Evolutionary conservation across 176 grass and related monocot species (phyloP).

Genomic region (Cocos nucifera): DNA sequence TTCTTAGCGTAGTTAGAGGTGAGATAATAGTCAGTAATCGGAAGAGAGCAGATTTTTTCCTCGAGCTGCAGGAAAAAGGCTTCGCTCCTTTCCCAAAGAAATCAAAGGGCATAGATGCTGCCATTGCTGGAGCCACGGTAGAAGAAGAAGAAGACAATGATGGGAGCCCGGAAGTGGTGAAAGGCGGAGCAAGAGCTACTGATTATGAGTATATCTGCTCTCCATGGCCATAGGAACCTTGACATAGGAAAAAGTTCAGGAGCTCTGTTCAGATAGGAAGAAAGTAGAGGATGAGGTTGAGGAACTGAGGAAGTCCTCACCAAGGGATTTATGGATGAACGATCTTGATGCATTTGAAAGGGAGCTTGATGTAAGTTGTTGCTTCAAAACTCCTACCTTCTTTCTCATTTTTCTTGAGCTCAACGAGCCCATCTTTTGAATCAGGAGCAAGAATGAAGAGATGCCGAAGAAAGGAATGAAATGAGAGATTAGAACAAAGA

Average conservation of each 20-base stretch:
- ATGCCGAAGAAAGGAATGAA: conserved; percentile 19
- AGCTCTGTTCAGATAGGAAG: conserved; percentile 41
- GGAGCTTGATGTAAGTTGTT: conserved; percentile 64
- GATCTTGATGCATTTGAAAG: conserved; percentile 75
- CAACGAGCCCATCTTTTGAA: background rate
- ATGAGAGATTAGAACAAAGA: conserved; percentile 14
- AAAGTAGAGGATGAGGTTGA: conserved; percentile 35
- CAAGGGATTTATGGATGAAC: conserved; percentile 51
- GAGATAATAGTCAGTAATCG: conserved; percentile 57
- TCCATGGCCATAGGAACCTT: conserved; percentile 79
- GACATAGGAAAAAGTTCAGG: conserved; percentile 55
- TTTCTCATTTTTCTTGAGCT: background rate
- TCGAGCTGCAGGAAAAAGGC: conserved; percentile 41
- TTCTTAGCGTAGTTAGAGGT: conserved; percentile 41
- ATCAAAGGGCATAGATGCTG: conserved; percentile 25
- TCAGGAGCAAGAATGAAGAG: conserved; percentile 37
- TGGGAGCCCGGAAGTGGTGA: conserved; percentile 26
- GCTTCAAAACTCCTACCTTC: too few species aligned
- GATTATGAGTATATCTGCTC: conserved; percentile 90
- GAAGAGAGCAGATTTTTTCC: conserved; percentile 69
- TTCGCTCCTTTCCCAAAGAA: conserved; percentile 72
- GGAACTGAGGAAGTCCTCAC: conserved; percentile 30
- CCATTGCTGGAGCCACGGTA: conserved; percentile 41
- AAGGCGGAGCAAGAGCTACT: conserved; percentile 19
- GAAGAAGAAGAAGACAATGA: conserved; percentile 44